These are phyloP conservation scores for Talaromyces trachyspermus DNA, from an alignment of 495 filamentous ascomycete genomes.

Conservation along the genomic window DNA sequence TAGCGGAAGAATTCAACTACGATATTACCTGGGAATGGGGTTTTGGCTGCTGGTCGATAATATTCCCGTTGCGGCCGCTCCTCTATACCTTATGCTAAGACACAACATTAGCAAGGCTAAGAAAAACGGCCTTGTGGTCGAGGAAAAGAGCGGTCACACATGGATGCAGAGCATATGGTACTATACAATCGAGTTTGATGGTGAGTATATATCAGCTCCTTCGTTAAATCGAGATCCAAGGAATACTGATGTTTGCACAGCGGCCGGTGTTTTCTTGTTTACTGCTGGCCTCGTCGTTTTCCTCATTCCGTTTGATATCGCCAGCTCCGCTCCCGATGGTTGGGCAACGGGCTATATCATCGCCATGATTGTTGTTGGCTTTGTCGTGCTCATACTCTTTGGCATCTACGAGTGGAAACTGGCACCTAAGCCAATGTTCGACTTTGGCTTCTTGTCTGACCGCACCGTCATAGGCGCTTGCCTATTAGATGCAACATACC, in stretches of 20 bases:
- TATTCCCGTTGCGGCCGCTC: constrained; percentile 42
- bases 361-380: constrained; percentile 43
- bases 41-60: constrained; percentile 49
- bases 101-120: constrained; percentile 49
- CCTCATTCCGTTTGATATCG: constrained; percentile 47
- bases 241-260: no score
- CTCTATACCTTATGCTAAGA: constrained; percentile 34
- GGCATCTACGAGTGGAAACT: constrained; percentile 46
- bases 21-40: constrained; percentile 44
- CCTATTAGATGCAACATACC: constrained; percentile 42
- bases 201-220: constrained; percentile 2
- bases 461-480: constrained; percentile 60
- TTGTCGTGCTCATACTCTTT: constrained; percentile 46
- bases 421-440: constrained; percentile 51
- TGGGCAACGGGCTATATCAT: constrained; percentile 41
- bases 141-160: constrained; percentile 19
- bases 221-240: no score
- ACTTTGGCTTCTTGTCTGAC: constrained; percentile 48
- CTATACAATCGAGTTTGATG: constrained; percentile 22
- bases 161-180: constrained; percentile 12
- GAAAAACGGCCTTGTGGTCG: constrained; percentile 24
- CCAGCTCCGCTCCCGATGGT: constrained; percentile 23
- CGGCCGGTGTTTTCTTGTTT: constrained; percentile 49
- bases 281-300: constrained; percentile 46
- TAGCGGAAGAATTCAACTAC: constrained; percentile 12